Conservation (phyloP, 176 grass and related monocot genomes). For the Raddia distichophylla region DNA sequence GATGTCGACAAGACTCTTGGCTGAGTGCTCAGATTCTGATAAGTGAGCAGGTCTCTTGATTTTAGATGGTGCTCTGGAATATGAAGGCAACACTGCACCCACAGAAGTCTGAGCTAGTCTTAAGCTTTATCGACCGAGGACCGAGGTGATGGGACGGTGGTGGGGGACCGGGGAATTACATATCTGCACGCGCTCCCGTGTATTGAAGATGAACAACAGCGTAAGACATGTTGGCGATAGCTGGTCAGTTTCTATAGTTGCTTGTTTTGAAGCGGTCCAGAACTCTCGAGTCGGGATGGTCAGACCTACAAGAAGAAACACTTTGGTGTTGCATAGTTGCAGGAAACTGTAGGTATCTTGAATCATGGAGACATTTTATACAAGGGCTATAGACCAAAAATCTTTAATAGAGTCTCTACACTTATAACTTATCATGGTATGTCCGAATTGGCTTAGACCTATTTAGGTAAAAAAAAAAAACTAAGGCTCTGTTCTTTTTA, state of each 20-base stretch:
- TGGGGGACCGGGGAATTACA: neutral
- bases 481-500: too few species aligned
- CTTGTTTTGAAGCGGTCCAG: neutral
- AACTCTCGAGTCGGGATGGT: neutral
- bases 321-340: too few species aligned
- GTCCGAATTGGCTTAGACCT: too few species aligned
- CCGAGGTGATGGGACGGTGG: neutral
- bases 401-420: too few species aligned
- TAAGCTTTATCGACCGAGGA: neutral
- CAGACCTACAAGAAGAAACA: neutral
- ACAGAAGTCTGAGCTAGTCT: neutral
- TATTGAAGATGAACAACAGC: constrained; percentile 8
- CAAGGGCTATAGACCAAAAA: too few species aligned
- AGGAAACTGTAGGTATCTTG: too few species aligned
- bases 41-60: constrained; percentile 8
- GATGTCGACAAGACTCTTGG: neutral
- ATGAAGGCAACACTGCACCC: constrained; percentile 11
- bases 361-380: too few species aligned
- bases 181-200: neutral
- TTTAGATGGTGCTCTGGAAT: neutral
- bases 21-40: neutral
- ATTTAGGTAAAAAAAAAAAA: too few species aligned
- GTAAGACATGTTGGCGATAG: neutral
- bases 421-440: too few species aligned
- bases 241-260: neutral